Conservation (phyloP, 805 yeast genomes). For the Candida chilensis region DNA sequence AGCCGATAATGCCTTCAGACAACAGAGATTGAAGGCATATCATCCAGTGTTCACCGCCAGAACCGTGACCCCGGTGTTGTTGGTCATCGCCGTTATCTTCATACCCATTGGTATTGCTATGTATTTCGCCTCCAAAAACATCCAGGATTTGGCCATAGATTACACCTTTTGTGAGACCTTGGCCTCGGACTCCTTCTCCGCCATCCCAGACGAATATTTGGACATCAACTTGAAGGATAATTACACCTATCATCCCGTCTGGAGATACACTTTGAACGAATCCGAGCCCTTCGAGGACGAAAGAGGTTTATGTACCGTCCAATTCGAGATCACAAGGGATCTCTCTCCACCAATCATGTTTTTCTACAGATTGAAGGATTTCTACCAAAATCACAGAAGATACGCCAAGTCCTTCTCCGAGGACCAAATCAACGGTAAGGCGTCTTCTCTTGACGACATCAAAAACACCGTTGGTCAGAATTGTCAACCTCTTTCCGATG, state of each 20-base stretch:
- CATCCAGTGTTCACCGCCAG: constrained; percentile 34
- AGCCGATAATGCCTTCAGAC: constrained; percentile 48
- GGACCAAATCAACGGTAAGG: constrained; percentile 30
- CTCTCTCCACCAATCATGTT: constrained; percentile 29
- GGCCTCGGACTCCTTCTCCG: constrained; percentile 23
- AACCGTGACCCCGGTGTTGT: constrained; percentile 28
- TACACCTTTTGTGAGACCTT: constrained; percentile 27
- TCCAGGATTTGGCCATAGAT: constrained; percentile 29
- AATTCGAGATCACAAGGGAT: constrained; percentile 22
- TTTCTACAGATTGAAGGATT: constrained; percentile 28
- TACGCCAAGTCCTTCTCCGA: constrained; percentile 32
- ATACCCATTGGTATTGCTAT: constrained; percentile 36
- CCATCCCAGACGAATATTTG: constrained; percentile 26
- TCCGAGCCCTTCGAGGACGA: constrained; percentile 40
- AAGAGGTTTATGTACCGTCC: constrained; percentile 33
- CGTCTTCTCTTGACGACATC: constrained; percentile 20
- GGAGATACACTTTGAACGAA: constrained; percentile 26
- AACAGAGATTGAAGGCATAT: constrained; percentile 43
- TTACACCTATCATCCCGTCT: constrained; percentile 14
- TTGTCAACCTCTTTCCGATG: constrained; percentile 30
- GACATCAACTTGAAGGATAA: constrained; percentile 22
- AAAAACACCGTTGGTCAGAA: constrained; percentile 33
- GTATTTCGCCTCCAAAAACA: constrained; percentile 31
- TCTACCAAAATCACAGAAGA: constrained; percentile 34
- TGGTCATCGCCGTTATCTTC: constrained; percentile 26